Base-by-base conservation (phyloP, 176 grass and related monocot species). In the Aegilops tauschii region DNA sequence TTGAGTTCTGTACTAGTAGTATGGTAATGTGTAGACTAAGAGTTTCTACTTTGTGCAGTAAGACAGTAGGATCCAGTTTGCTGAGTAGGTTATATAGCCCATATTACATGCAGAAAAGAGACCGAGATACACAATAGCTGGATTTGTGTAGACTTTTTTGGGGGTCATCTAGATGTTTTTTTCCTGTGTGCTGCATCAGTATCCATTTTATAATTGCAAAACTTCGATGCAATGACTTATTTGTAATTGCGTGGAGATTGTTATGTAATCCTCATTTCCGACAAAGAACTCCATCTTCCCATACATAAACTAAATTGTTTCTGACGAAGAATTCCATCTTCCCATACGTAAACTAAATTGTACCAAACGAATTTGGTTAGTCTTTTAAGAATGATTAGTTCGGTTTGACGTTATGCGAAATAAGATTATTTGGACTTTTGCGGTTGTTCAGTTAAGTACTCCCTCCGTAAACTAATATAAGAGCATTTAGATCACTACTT, bases 51-150 rank as follows among this genome's bases (percentile, higher is more conserved):
- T 13, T 20, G 54, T 45, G 52, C 29, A 61, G 32, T 52, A 39
- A 35, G 30, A 61, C 32, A 27, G 30, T 50, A 71, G 31, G 30
- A 59, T 70, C n/a, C 21, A 61, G 49, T 42, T 83, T 40, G 20
- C 34, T 29, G 32, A 61, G 21, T 61, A 40, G 81, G 67, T 83
- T 83, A 62, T 73, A 17, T 23, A 61, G 81, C 54, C 44, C n/a
- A 59, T 73, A 58, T 61, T 54, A 62, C 34, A 42, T 73, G 39
- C 12, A n/a, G 7, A 14, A 31, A 61, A 58, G 20, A 62, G 20
- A 59, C n/a, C 49, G 39, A 73, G 66, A 20, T 20, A 9, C 34
- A 8, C 50, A 73, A 61, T 44, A 59, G 28, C 61, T 42, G 23
- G 1, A 54, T 71, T 16, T 73, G 52, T 5, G 31, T 23, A 35